These are phyloP conservation scores for Coemansia sp. DNA, from an alignment of 192 early-diverging fungal genomes.

Conservation along the genomic window DNA sequence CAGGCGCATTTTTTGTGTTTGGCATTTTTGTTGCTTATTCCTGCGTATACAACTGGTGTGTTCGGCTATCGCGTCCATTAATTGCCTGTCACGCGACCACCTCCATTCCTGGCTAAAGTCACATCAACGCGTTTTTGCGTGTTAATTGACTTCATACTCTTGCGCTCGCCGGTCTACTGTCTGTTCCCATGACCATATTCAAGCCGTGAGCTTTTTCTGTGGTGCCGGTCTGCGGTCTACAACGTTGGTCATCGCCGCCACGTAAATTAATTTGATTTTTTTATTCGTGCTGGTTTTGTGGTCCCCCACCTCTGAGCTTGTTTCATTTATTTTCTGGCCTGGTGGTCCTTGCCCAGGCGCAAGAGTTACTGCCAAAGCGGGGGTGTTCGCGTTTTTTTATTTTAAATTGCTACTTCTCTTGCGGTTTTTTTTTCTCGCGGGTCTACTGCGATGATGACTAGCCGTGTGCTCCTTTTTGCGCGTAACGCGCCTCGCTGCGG, in stretches of 20 bases:
- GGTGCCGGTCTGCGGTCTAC: neutral
- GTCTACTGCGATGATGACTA: constrained; percentile 8
- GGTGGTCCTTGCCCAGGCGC: constrained; percentile 6
- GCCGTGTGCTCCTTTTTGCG: neutral
- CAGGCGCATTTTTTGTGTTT: neutral
- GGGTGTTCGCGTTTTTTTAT: neutral
- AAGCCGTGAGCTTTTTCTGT: neutral
- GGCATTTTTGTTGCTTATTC: neutral
- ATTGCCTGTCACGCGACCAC: constrained; percentile 7
- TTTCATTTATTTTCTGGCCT: constrained; percentile 6
- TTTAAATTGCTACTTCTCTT: constrained; percentile 4
- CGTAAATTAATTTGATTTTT: constrained; percentile 8
- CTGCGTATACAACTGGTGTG: neutral
- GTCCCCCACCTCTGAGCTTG: neutral
- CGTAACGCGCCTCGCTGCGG: constrained; percentile 6
- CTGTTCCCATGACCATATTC: constrained; percentile 1
- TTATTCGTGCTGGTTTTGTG: neutral
- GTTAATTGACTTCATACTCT: neutral
- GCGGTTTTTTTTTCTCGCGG: constrained; percentile 8
- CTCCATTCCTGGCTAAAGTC: neutral
- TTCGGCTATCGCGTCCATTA: neutral
- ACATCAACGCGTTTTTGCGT: constrained; percentile 1
- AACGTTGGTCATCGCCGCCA: neutral
- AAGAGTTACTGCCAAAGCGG: constrained; percentile 1
- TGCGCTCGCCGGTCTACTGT: neutral